Evolutionary conservation across 2,329 filamentous ascomycete genomes (phyloP).

Genomic region (Aspergillus pseudonomiae): DNA sequence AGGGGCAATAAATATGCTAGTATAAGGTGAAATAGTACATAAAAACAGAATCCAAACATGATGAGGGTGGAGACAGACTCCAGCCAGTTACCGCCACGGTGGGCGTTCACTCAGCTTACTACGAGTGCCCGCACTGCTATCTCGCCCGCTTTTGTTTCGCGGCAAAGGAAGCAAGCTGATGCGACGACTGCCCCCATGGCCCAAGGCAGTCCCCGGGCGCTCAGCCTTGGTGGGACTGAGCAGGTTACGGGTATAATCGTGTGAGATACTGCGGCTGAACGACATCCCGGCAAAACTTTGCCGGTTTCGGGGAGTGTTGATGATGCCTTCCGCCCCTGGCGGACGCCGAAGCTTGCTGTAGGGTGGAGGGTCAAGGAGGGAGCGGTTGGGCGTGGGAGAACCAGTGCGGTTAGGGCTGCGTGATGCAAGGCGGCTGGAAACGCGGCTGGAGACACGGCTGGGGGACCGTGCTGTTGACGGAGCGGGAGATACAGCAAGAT

Average conservation of each 20-base stretch:
- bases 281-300: conserved; percentile 42
- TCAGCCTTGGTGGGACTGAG: conserved; percentile 32
- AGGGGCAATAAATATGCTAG: background rate
- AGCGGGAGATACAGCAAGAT: conserved; percentile 45
- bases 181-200: conserved; percentile 42
- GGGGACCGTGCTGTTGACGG: conserved; percentile 32
- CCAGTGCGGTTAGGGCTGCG: conserved; percentile 34
- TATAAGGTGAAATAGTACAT: conserved; percentile 11
- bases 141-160: conserved; percentile 33
- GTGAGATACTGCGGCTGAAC: conserved; percentile 34
- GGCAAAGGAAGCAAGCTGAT: conserved; percentile 46
- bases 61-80: conserved; percentile 5
- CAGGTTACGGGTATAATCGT: conserved; percentile 21
- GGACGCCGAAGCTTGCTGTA: conserved; percentile 44
- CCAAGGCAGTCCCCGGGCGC: conserved; percentile 44
- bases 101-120: conserved; percentile 37
- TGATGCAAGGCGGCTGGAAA: conserved; percentile 36
- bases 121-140: conserved; percentile 27
- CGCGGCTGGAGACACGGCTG: conserved; percentile 42
- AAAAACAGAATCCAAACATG: conserved; percentile 14
- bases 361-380: conserved; percentile 44
- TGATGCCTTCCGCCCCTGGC: conserved; percentile 23
- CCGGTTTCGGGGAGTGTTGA: conserved; percentile 39
- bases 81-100: conserved; percentile 35
- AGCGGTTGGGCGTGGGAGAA: conserved; percentile 31